Percentiles rank a stretch among this genome's conserved stretches.
Evolutionary conservation across 495 filamentous ascomycete genomes (phyloP).

Genomic region (Aspergillus campestris): DNA sequence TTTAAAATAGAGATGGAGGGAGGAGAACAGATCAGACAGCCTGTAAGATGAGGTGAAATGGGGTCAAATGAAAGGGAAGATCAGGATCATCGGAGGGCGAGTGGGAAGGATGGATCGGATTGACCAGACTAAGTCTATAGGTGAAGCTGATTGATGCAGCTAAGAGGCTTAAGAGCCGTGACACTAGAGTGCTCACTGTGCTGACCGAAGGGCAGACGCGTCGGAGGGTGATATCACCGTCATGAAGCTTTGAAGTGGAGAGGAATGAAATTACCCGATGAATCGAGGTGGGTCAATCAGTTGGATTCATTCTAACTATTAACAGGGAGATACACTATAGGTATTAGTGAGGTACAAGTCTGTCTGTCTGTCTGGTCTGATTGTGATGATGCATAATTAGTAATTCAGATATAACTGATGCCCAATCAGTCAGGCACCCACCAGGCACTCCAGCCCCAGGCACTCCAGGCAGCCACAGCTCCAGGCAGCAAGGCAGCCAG

Average conservation of each 20-base stretch:
- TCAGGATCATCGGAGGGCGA: not conserved
- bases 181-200: not conserved
- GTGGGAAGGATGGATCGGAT: too few relatives aligned
- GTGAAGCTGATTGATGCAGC: not conserved
- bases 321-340: not conserved
- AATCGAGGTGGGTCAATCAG: slow-evolving; percentile 1
- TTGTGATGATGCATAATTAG: too few relatives aligned
- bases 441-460: not conserved
- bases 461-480: not conserved
- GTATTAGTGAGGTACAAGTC: not conserved
- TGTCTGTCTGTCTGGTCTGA: too few relatives aligned
- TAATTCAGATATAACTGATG: too few relatives aligned
- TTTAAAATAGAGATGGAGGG: not conserved
- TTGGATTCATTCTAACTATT: not conserved
- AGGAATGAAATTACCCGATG: not conserved
- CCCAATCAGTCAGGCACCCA: not conserved
- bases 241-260: not conserved
- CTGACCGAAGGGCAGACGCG: not conserved
- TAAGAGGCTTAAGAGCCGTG: slow-evolving; percentile 1
- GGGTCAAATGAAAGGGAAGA: slow-evolving; percentile 1
- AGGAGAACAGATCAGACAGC: not conserved
- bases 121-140: not conserved
- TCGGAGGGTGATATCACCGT: slow-evolving; percentile 10
- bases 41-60: too few relatives aligned
- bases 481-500: not conserved